These are phyloP conservation scores for Bipolaris victoriae DNA, from an alignment of 2,329 filamentous ascomycete species.

Conservation along the genomic window DNA sequence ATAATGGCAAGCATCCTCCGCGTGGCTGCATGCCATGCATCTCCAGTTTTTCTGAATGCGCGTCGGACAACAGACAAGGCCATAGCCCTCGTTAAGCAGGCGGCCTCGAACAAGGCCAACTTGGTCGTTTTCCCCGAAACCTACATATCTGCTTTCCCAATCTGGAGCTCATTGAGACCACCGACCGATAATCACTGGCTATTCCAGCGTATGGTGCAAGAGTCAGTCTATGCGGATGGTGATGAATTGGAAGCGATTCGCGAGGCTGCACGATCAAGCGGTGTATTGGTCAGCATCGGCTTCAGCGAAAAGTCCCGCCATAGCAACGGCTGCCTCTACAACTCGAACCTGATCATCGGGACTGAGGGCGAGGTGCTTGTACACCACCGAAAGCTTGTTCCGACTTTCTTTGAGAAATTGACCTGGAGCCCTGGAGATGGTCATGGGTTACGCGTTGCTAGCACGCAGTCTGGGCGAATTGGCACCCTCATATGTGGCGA, in stretches of 20 bases:
- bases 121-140: conserved; percentile 62
- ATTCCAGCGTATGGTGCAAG: conserved; percentile 53
- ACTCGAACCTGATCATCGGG: conserved; percentile 59
- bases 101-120: conserved; percentile 53
- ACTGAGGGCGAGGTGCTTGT: conserved; percentile 54
- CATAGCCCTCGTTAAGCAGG: conserved; percentile 54
- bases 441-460: conserved; percentile 55
- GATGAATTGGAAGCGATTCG: conserved; percentile 38
- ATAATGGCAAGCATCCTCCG: conserved; percentile 24
- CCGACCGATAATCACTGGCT: conserved; percentile 59
- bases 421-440: conserved; percentile 62
- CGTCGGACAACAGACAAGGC: conserved; percentile 56
- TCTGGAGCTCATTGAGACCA: conserved; percentile 57
- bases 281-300: conserved; percentile 56
- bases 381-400: conserved; percentile 62
- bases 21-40: conserved; percentile 36
- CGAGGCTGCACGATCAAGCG: conserved; percentile 45
- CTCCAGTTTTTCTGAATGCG: conserved; percentile 58
- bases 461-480: conserved; percentile 56
- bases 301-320: conserved; percentile 56
- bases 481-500: conserved; percentile 63
- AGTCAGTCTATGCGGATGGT: conserved; percentile 15
- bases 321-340: conserved; percentile 58
- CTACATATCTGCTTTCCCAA: conserved; percentile 60
- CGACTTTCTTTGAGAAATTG: conserved; percentile 64